Evolutionary conservation across 129 eudicot genomes (phyloP).

Genomic region (Deinandra increscens): DNA sequence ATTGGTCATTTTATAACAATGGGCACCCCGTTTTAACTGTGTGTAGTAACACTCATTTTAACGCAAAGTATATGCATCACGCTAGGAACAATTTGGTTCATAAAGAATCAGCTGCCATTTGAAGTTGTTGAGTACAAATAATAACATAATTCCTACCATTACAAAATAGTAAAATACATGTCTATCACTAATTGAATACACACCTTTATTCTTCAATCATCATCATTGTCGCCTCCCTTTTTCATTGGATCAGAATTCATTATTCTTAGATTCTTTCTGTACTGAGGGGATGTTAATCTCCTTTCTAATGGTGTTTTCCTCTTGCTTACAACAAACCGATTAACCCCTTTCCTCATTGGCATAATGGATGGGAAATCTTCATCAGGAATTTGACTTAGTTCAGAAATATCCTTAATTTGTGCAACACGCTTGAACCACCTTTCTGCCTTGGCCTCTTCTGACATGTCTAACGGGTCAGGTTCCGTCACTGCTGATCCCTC

Average conservation of each 20-base stretch:
- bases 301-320: conserved; percentile 89
- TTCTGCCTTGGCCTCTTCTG: conserved; percentile 95
- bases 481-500: conserved; percentile 93
- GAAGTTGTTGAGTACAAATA: not conserved
- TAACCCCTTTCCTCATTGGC: conserved; percentile 98
- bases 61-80: not conserved
- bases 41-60: not conserved
- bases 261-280: conserved; percentile 70
- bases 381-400: conserved; percentile 89
- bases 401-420: conserved; percentile 86
- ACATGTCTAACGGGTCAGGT: conserved; percentile 83
- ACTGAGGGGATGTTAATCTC: conserved; percentile 80
- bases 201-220: conserved; percentile 19
- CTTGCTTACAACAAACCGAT: conserved; percentile 91
- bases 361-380: conserved; percentile 94
- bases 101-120: not conserved
- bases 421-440: conserved; percentile 95
- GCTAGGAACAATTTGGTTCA: not conserved
- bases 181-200: not conserved
- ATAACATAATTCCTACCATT: not conserved
- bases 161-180: conserved; percentile 1
- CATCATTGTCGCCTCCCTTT: conserved; percentile 38
- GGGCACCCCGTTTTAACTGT: not conserved
- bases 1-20: not conserved
- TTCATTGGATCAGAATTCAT: conserved; percentile 57